Evolutionary conservation across 805 yeast species (phyloP), one percentile per base, ranked within the genome.

Genomic region (Zygoascus tannicola): DNA sequence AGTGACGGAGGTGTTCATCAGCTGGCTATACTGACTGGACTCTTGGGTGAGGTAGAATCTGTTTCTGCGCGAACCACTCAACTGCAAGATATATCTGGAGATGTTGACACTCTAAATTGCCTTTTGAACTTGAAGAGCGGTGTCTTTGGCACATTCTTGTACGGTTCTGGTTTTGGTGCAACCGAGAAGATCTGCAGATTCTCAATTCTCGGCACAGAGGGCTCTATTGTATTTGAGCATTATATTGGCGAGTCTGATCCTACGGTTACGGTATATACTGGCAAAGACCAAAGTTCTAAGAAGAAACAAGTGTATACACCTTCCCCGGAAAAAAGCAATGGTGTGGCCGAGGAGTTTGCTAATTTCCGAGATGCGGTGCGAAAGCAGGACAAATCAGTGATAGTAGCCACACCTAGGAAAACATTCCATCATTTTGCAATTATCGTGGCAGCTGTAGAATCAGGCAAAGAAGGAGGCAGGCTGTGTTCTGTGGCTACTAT

Each of bases 1-100:
- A 80, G 90, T 46, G 97, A 90, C 57, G 97, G 96, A 57, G 97
- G 97, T 60, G 97, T 90, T 20, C 97, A 90, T 65, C 97, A 88
- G 63, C 68, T 88, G 61, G 95, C 95, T 2, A 67, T 86, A 32
- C 72, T 88, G 51, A 86, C 95, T 5, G 85, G 78, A 47, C 78
- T 86, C 16, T 69, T 90, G 44, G 97, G 97, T 43, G 69, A 71
- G 20, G 80, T 86, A 14, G 76, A 73, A 40, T 63, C 79, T 4
- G 77, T 88, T 32, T 74, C 85, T 44, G 96, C 87, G 7, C 73
- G 74, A 52, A 81, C 96, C 12, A 76, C 69, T 48, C 96, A 87
- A 65, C 72, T 85, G 40, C 75, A 87, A 58, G 68, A 78, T 56
- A 75, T 73, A 54, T 78, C 90, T 47, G 97, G 97, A 30, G 73